These are phyloP conservation scores for Peniophora sp. DNA, from an alignment of 1,284 basidiomycete species.

Conservation along the genomic window DNA sequence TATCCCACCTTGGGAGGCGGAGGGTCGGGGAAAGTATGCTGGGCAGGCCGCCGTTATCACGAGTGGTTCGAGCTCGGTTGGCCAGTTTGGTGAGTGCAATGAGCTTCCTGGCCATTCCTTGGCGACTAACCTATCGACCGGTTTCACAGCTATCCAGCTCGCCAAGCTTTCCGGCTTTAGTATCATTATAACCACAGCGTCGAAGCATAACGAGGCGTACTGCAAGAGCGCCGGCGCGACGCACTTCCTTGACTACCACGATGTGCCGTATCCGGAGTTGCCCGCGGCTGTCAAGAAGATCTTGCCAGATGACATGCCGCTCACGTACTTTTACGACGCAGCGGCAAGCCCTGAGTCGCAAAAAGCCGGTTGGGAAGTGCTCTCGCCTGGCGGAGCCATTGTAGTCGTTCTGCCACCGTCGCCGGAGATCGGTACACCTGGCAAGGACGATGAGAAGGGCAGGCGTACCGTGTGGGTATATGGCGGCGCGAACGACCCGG, in stretches of 20 bases:
- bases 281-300: conserved; percentile 11
- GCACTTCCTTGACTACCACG: conserved; percentile 32
- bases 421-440: conserved; percentile 11
- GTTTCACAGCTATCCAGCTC: conserved; percentile 31
- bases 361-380: conserved; percentile 17
- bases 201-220: conserved; percentile 28
- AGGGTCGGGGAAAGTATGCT: conserved; percentile 17
- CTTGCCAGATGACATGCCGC: conserved; percentile 4
- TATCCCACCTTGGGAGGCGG: no score
- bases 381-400: conserved; percentile 9
- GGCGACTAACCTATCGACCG: not conserved
- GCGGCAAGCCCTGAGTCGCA: conserved; percentile 17
- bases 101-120: conserved; percentile 4
- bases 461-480: conserved; percentile 17
- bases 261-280: conserved; percentile 9
- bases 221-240: conserved; percentile 45
- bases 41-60: conserved; percentile 23
- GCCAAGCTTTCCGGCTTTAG: conserved; percentile 39
- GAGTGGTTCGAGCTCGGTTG: conserved; percentile 27
- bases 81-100: conserved; percentile 24
- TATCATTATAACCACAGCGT: conserved; percentile 40
- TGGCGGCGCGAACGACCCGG: conserved; percentile 16
- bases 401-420: conserved; percentile 1
- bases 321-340: conserved; percentile 24
- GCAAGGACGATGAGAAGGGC: conserved; percentile 15